phyloP scores from a whole-genome alignment of 768 basidiomycete genomes.

The Tylopilus subfusipes region DNA sequence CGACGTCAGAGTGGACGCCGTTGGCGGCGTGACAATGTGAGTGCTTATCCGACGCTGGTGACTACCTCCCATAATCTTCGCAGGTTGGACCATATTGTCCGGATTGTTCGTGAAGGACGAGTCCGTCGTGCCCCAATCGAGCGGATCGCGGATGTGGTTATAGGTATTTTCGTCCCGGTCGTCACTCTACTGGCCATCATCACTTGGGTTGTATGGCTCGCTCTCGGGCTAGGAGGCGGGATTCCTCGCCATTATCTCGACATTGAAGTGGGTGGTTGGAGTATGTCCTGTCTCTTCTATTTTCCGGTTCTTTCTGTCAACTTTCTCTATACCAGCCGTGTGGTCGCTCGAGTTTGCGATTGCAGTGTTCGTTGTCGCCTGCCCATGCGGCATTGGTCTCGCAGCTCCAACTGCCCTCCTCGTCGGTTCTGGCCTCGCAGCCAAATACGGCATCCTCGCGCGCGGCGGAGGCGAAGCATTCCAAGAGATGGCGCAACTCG shows the following conservation, averaged over 20 bases:
- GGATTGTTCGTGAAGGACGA: slow-evolving; percentile 75
- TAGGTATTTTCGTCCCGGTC: slow-evolving; percentile 76
- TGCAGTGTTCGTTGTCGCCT: slow-evolving; percentile 79
- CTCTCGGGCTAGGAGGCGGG: slow-evolving; percentile 53
- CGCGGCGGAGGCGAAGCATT: slow-evolving; percentile 89
- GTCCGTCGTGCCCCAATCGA: slow-evolving; percentile 74
- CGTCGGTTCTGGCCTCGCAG: slow-evolving; percentile 79
- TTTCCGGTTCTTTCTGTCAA: not conserved
- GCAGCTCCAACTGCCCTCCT: slow-evolving; percentile 85
- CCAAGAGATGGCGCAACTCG: slow-evolving; percentile 72
- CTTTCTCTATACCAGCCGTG: slow-evolving; percentile 39
- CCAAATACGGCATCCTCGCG: slow-evolving; percentile 73
- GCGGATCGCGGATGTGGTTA: slow-evolving; percentile 67
- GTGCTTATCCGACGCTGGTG: slow-evolving; percentile 13
- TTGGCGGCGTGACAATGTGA: slow-evolving; percentile 70
- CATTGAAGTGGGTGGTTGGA: slow-evolving; percentile 54
- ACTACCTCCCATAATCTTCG: not conserved
- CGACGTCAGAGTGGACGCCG: slow-evolving; percentile 55
- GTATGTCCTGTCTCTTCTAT: slow-evolving; percentile 37
- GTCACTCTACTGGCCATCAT: slow-evolving; percentile 67
- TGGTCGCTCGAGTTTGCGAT: slow-evolving; percentile 84
- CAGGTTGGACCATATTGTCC: slow-evolving; percentile 72
- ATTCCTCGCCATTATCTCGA: slow-evolving; percentile 57
- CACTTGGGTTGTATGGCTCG: slow-evolving; percentile 74
- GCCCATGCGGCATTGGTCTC: slow-evolving; percentile 83